Conservation (phyloP, 345 rosid species). For the Passiflora organensis region DNA sequence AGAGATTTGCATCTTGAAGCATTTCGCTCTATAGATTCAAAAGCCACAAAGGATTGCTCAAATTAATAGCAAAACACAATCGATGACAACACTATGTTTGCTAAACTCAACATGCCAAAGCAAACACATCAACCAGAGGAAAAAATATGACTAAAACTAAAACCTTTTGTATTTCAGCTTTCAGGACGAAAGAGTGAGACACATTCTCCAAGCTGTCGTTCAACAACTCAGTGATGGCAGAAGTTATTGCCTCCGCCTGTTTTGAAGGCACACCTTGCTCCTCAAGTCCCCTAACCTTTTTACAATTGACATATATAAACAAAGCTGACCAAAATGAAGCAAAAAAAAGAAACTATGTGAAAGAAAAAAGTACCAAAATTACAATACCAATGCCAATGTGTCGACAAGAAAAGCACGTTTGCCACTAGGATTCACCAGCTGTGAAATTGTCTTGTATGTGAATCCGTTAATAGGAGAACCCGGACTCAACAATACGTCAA, state of each 20-base stretch:
- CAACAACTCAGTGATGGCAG: constrained; percentile 78
- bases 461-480: constrained; percentile 14
- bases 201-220: constrained; percentile 93
- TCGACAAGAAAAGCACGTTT: constrained; percentile 89
- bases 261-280: constrained; percentile 84
- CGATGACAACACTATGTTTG: background rate
- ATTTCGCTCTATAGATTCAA: constrained; percentile 51
- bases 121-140: background rate
- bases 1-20: constrained; percentile 73
- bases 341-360: background rate
- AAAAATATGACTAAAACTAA: background rate
- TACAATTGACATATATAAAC: background rate
- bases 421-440: constrained; percentile 52
- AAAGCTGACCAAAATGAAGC: background rate
- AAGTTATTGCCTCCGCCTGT: constrained; percentile 90
- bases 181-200: constrained; percentile 66
- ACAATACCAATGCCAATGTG: constrained; percentile 77
- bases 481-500: constrained; percentile 13
- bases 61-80: background rate
- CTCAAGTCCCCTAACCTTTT: constrained; percentile 79
- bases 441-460: constrained; percentile 42
- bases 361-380: background rate
- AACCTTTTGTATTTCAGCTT: constrained; percentile 89
- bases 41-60: background rate
- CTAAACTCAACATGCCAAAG: background rate